Base-by-base conservation (phyloP, 768 basidiomycete species). In the Phlebiopsis flavidoalba region DNA sequence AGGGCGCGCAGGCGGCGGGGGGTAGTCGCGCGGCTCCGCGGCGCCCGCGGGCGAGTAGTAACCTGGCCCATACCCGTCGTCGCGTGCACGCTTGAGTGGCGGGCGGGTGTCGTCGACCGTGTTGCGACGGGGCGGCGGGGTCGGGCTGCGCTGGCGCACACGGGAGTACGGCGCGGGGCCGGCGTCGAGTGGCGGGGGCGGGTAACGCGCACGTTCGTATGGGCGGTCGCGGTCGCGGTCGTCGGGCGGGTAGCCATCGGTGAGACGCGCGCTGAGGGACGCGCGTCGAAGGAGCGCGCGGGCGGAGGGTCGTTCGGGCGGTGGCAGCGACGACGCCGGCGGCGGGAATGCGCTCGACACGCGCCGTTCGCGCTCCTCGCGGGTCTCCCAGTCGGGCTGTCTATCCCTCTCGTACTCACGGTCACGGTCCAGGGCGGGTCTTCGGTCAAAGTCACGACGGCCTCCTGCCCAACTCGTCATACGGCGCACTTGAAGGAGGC, bases 341-440 rank as follows among this genome's bases (percentile, higher is more conserved):
- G 66, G 56, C 26, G 63, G 52, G 47, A 64, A 67, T 33, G 57
- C 53, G n/a, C 61, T 45, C 19, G 63, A 64, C 17, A 64, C 58
- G 19, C 71, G 59, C 8, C 67, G 67, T 17, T 72, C 71, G 24
- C 70, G 71, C 60, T 70, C 69, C 43, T 71, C 66, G n/a, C 68
- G 69, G 1, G 69, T 70, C 58, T 72, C 69, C 71, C 71, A 71
- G 8, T 69, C 70, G 21, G 56, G 51, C 48, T 58, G 65, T 15
- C 54, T 55, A 8, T 66, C 67, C 6, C 61, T 46, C 11, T 68
- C 56, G 54, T 59, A 35, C 40, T 60, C 58, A 58, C 66, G 64
- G 48, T 66, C 62, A 62, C 67, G 22, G 45, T 57, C 56, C 12
- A 33, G 12, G 17, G 59, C 58, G 17, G 57, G n/a, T 11, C 57